A percentile compares a stretch with the other conserved stretches of the same genome.
These are phyloP conservation scores for Neofusicoccum sp. DNA, from an alignment of 2,329 filamentous ascomycete genomes.

Conservation along the genomic window DNA sequence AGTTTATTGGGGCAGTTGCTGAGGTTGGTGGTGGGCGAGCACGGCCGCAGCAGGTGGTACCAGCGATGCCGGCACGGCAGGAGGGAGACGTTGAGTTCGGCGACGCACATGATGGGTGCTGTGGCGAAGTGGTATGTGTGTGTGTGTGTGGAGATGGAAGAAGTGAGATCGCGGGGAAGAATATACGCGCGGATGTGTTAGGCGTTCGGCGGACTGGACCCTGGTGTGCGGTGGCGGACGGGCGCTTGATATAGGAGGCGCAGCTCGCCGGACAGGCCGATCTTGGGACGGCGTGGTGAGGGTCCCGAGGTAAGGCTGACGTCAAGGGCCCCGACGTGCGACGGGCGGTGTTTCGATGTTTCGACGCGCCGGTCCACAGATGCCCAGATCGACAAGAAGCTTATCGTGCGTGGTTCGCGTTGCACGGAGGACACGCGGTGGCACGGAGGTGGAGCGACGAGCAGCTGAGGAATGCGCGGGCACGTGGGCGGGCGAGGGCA, in stretches of 20 bases:
- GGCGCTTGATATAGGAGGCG: slow-evolving; percentile 2
- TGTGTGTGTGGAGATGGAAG: neutral
- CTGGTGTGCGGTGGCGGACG: neutral
- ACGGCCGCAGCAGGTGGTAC: slow-evolving; percentile 48
- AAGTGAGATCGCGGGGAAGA: neutral
- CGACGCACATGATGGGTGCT: slow-evolving; percentile 45
- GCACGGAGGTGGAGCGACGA: neutral
- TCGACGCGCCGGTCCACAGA: neutral
- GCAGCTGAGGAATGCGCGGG: neutral
- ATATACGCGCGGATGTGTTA: neutral
- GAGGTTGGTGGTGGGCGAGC: slow-evolving; percentile 44
- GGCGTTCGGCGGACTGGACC: neutral
- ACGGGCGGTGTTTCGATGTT: slow-evolving; percentile 17
- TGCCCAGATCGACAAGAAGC: slow-evolving; percentile 6
- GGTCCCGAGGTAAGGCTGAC: slow-evolving; percentile 7
- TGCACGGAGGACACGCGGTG: slow-evolving; percentile 8
- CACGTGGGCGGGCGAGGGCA: slow-evolving; percentile 4
- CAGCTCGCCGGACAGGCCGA: neutral
- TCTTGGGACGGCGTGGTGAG: neutral
- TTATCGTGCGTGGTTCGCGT: slow-evolving; percentile 11
- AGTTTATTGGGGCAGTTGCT: slow-evolving; percentile 47
- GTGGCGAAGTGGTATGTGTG: neutral
- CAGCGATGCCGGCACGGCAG: slow-evolving; percentile 50
- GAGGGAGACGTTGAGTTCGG: slow-evolving; percentile 49
- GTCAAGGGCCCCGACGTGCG: slow-evolving; percentile 13